Evolutionary conservation across 164 flowering plant species (phyloP).

Genomic region (Sedum album): DNA sequence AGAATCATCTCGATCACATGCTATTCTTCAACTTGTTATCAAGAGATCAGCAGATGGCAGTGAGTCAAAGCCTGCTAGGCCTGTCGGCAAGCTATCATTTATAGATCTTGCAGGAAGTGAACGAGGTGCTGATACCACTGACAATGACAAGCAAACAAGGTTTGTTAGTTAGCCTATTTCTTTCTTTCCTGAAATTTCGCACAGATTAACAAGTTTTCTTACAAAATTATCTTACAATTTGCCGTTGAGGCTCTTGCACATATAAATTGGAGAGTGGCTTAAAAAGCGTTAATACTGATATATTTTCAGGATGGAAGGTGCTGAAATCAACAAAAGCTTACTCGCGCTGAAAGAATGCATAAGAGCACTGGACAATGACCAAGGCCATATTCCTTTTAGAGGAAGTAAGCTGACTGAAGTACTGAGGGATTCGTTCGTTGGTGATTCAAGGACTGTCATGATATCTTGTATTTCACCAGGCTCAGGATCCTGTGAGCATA

Average conservation of each 20-base stretch:
- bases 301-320: conserved; percentile 88
- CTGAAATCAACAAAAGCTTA: conserved; percentile 89
- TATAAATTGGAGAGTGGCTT: too few relatives aligned
- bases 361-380: conserved; percentile 92
- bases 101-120: conserved; percentile 99
- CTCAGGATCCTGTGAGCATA: conserved; percentile 89
- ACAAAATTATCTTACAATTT: too few relatives aligned
- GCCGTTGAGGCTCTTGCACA: background rate
- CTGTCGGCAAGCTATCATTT: conserved; percentile 89
- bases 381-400: conserved; percentile 89
- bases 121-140: conserved; percentile 97
- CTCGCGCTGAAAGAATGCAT: conserved; percentile 93
- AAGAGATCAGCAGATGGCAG: conserved; percentile 67
- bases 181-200: background rate
- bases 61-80: conserved; percentile 69
- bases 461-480: conserved; percentile 92
- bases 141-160: conserved; percentile 96
- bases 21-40: conserved; percentile 86
- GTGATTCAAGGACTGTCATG: conserved; percentile 91
- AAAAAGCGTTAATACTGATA: too few relatives aligned
- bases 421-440: conserved; percentile 87
- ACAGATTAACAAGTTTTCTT: too few relatives aligned
- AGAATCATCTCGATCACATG: conserved; percentile 97
- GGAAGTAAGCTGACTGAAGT: conserved; percentile 96
- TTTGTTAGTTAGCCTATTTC: conserved; percentile 10